phyloP scores from a whole-genome alignment of 2,329 filamentous ascomycete species.

The Cadophora sp. region DNA sequence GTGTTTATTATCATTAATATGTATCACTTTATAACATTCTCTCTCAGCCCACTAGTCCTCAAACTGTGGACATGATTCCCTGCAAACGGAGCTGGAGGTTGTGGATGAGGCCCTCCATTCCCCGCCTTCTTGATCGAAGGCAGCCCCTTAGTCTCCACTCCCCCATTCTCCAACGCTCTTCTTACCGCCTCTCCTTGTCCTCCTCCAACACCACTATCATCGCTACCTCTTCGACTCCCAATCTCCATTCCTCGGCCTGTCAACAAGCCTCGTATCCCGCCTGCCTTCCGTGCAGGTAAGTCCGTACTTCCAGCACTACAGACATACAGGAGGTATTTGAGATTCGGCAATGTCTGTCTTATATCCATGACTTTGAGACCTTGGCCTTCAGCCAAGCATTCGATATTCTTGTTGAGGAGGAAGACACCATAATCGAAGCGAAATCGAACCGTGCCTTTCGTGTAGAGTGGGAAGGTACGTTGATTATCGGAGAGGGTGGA shows the following conservation, averaged over 20 bases:
- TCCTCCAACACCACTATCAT: slow-evolving; percentile 36
- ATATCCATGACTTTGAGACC: slow-evolving; percentile 86
- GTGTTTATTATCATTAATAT: slow-evolving; percentile 13
- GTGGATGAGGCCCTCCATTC: slow-evolving; percentile 24
- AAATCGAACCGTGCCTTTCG: slow-evolving; percentile 76
- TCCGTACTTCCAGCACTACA: slow-evolving; percentile 78
- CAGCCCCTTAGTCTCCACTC: slow-evolving; percentile 18
- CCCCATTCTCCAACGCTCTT: slow-evolving; percentile 39
- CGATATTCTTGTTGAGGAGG: slow-evolving; percentile 94
- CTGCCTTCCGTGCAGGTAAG: slow-evolving; percentile 65
- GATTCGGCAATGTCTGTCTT: slow-evolving; percentile 87
- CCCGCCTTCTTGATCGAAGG: slow-evolving; percentile 23
- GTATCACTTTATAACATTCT: slow-evolving; percentile 36
- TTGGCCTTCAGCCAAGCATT: slow-evolving; percentile 68
- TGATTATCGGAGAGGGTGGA: slow-evolving; percentile 55
- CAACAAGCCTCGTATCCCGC: slow-evolving; percentile 66
- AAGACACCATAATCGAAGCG: slow-evolving; percentile 97
- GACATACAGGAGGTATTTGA: slow-evolving; percentile 92
- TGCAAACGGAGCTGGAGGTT: slow-evolving; percentile 30
- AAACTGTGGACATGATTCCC: slow-evolving; percentile 37
- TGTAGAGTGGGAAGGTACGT: slow-evolving; percentile 81
- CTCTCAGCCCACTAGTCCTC: slow-evolving; percentile 44
- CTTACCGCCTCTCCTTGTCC: slow-evolving; percentile 37
- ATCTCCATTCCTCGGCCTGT: slow-evolving; percentile 46
- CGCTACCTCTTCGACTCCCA: slow-evolving; percentile 40